Base-by-base conservation (phyloP, 768 basidiomycete genomes). In the Auricularia heimuer region DNA sequence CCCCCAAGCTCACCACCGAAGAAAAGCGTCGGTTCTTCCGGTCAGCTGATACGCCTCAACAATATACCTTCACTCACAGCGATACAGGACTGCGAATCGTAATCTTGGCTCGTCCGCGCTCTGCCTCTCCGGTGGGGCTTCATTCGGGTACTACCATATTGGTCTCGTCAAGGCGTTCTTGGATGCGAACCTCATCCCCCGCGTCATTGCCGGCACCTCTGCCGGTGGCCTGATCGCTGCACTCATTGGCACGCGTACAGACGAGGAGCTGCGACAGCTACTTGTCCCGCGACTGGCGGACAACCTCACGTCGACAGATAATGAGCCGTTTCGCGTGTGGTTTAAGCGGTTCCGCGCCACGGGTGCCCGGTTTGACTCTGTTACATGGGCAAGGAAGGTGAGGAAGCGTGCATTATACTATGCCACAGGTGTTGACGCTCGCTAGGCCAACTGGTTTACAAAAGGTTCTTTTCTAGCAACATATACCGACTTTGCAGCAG, bases 41-140 rank as follows among this genome's bases (percentile, higher is more conserved):
- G 24, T 24, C 18, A 21, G 47, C 29, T 29, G 29, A 29, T 29
- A 29, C 29, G 29, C 29, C 29, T 29, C 29, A 29, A 29, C 29
- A 2, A 29, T 29, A 29, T 29, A 29, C 29, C 29, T 42, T 42
- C 39, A 42, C 39, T 42, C 18, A 54, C 54, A n/a, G 8, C 29
- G 8, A n/a, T 54, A 8, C 54, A 89, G 89, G 73, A 87, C 83
- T 67, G 85, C 88, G 56, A 94, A 92, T 72, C 88, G 90, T 61
- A 95, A 97, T 76, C 81, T 95, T 11, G 96, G 96, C 29, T 85
- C 90, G 3, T 89, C 91, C 47, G 96, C 97, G 0, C 77, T 99
- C 3, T 98, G 96, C 74, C 81, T 99, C 11, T 94, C 91, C n/a
- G 97, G 97, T 16, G 96, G 97, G 4, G 97, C 92, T 7, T 87